Base-by-base conservation (phyloP, 768 basidiomycete species). In the Gymnopilus junonius region DNA sequence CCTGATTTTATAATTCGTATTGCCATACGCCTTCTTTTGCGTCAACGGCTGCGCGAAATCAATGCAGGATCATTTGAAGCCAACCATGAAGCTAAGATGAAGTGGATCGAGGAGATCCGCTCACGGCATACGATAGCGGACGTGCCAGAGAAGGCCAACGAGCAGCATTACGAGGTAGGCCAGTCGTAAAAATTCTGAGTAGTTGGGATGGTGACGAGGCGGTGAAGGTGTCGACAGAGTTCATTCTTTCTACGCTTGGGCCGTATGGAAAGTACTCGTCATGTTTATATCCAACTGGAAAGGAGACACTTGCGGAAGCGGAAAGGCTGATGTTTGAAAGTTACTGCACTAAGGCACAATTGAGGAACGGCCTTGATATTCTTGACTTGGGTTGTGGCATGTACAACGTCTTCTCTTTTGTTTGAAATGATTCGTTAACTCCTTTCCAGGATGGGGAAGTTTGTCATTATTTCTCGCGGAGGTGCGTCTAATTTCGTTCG, bases 81-180 rank as follows among this genome's bases (percentile, higher is more conserved):
- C 12, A 88, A 88, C 67, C 85, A 88, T 77, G 82, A 80, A 2
- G 82, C 84, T 12, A 91, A 91, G 70, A 88, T 89, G 86, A 74
- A 81, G 55, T 90, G 84, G 81, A 87, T 91, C 39, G 82, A 86
- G 59, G 80, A 76, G 17, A 83, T 89, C 25, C 81, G 82, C 21
- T 75, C 78, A 0, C 75, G 85, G 15, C 69, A 65, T 3, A 80
- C 77, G 29, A 90, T 90, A 62, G 88, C 89, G 3, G 87, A 85
- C 62, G 79, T 84, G 11, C 83, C 88, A 0, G 82, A 85, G 39
- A 88, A 87, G 69, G 90, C 89, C 20, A 91, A 92, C 65, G 86
- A 91, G 69, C 90, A 91, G 71, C 89, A 91, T 68, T 91, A 91
- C 72, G 89, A 91, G 78, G 89, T 88, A 60, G 25, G 59, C 27